These are phyloP conservation scores for Alternaria conjuncta DNA, from an alignment of 2,329 filamentous ascomycete genomes.

Conservation along the genomic window DNA sequence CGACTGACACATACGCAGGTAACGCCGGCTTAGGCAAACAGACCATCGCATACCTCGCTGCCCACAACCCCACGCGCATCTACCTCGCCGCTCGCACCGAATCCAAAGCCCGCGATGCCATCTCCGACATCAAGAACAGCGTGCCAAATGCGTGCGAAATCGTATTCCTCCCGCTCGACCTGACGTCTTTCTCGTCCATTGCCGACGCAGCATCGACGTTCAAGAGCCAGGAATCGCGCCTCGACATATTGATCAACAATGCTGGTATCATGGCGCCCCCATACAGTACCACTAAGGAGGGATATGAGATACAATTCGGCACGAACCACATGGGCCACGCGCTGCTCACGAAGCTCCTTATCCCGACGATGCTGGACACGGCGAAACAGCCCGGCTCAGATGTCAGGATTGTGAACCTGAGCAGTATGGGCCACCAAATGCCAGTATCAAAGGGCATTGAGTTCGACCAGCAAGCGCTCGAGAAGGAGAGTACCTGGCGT, in stretches of 20 bases:
- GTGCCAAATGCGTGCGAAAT: slow-evolving; percentile 46
- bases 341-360: slow-evolving; percentile 55
- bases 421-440: slow-evolving; percentile 39
- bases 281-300: slow-evolving; percentile 52
- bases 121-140: slow-evolving; percentile 47
- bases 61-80: slow-evolving; percentile 54
- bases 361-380: slow-evolving; percentile 53
- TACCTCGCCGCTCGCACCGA: slow-evolving; percentile 56
- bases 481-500: slow-evolving; percentile 34
- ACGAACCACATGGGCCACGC: slow-evolving; percentile 61
- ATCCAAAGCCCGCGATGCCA: slow-evolving; percentile 51
- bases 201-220: slow-evolving; percentile 47
- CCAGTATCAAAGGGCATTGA: slow-evolving; percentile 40
- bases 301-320: slow-evolving; percentile 59
- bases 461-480: slow-evolving; percentile 45
- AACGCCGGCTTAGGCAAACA: slow-evolving; percentile 57
- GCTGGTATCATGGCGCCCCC: slow-evolving; percentile 53
- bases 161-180: slow-evolving; percentile 51
- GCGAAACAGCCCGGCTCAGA: slow-evolving; percentile 48
- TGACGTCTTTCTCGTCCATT: slow-evolving; percentile 52
- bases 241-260: slow-evolving; percentile 57
- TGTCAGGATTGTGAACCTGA: slow-evolving; percentile 55
- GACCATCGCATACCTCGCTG: slow-evolving; percentile 52
- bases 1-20: slow-evolving; percentile 33
- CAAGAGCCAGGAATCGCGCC: slow-evolving; percentile 41